Percentiles rank a stretch among this genome's conserved stretches.
Evolutionary conservation across 2,329 filamentous ascomycete genomes (phyloP).

Genomic region (Chaetomium sp.): DNA sequence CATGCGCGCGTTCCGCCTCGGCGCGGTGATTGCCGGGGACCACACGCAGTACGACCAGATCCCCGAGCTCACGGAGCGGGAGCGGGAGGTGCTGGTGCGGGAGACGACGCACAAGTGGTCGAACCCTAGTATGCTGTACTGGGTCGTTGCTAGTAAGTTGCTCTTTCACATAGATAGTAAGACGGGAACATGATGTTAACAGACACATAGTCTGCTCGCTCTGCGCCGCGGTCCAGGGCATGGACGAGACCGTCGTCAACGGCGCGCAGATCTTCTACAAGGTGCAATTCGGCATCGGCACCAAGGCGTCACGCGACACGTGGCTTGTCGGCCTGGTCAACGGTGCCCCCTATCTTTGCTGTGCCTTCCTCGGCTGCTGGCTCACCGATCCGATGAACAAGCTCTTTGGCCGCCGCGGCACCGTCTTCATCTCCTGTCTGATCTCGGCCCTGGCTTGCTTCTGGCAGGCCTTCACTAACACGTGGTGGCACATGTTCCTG

Average conservation of each 20-base stretch:
- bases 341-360: conserved; percentile 57
- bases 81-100: conserved; percentile 49
- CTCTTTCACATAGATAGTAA: neutral
- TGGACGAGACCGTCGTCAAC: conserved; percentile 66
- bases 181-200: neutral
- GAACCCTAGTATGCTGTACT: conserved; percentile 59
- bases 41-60: conserved; percentile 44
- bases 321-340: conserved; percentile 60
- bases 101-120: conserved; percentile 64
- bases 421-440: conserved; percentile 59
- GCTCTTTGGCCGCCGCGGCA: conserved; percentile 61
- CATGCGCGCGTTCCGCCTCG: conserved; percentile 52
- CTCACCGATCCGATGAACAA: conserved; percentile 66
- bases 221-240: conserved; percentile 64
- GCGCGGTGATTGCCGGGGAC: conserved; percentile 51
- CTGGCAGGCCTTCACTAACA: conserved; percentile 41
- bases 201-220: conserved; percentile 48
- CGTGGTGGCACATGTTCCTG: conserved; percentile 62
- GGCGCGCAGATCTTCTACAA: conserved; percentile 62
- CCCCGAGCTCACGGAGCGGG: conserved; percentile 49
- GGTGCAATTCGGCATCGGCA: conserved; percentile 52
- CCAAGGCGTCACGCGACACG: conserved; percentile 40
- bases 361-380: conserved; percentile 65
- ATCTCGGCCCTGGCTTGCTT: conserved; percentile 52
- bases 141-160: conserved; percentile 50